These are phyloP conservation scores for Whalleya microplaca DNA, from an alignment of 2,329 filamentous ascomycete genomes.

Conservation along the genomic window DNA sequence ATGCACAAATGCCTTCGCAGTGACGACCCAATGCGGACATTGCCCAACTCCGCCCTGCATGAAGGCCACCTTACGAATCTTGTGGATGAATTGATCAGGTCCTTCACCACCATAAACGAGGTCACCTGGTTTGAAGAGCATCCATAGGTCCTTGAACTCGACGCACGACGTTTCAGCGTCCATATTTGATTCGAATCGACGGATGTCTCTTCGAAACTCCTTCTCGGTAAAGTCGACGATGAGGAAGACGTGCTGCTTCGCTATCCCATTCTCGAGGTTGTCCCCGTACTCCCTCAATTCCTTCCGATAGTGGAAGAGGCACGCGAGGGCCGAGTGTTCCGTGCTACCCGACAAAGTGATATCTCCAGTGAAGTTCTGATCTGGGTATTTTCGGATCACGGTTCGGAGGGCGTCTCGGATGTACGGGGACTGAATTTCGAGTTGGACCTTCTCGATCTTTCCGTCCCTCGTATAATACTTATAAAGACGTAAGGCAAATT, in stretches of 20 bases:
- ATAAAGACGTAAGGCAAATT: slow-evolving; percentile 9
- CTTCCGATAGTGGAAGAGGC: slow-evolving; percentile 11
- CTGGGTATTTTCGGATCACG: slow-evolving; percentile 6
- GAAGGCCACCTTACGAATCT: background rate
- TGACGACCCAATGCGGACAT: slow-evolving; percentile 2
- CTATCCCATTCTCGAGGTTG: background rate
- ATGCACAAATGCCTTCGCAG: slow-evolving; percentile 4
- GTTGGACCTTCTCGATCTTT: slow-evolving; percentile 12
- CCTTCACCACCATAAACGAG: slow-evolving; percentile 2
- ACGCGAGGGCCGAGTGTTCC: slow-evolving; percentile 1
- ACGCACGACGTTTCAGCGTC: slow-evolving; percentile 2
- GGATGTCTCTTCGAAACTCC: slow-evolving; percentile 7
- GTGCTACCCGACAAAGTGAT: slow-evolving; percentile 8
- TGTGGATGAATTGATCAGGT: slow-evolving; percentile 6
- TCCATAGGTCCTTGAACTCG: slow-evolving; percentile 17
- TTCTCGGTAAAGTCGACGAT: slow-evolving; percentile 1
- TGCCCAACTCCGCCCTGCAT: background rate
- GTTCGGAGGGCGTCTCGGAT: slow-evolving; percentile 8
- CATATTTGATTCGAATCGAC: slow-evolving; percentile 9
- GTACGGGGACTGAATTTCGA: slow-evolving; percentile 9
- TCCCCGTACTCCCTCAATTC: slow-evolving; percentile 5
- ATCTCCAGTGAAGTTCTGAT: slow-evolving; percentile 8
- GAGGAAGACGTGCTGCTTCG: slow-evolving; percentile 7
- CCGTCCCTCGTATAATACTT: slow-evolving; percentile 7
- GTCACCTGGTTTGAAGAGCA: slow-evolving; percentile 16